Conservation (phyloP, 768 basidiomycete species). For the Porphyrellus cyaneotinctus region DNA sequence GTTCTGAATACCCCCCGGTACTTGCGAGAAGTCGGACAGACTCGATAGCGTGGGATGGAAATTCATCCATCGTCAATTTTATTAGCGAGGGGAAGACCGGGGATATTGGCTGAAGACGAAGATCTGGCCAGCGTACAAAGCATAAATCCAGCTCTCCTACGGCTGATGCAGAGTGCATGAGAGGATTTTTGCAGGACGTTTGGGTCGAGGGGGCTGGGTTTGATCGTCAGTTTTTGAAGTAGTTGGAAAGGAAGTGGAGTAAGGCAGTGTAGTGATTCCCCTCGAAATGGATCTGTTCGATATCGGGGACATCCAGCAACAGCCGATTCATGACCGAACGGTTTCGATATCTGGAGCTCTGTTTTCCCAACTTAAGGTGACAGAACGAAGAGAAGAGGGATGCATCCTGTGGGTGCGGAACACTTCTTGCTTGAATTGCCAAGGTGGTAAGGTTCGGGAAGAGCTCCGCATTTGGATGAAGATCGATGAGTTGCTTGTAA, state of each 20-base stretch:
- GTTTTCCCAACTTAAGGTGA: slow-evolving; percentile 22
- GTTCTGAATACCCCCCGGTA: slow-evolving; percentile 19
- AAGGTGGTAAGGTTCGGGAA: too few species aligned
- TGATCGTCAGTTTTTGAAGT: slow-evolving; percentile 20
- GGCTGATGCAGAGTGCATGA: slow-evolving; percentile 19
- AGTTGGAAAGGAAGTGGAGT: slow-evolving; percentile 17
- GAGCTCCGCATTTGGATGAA: too few species aligned
- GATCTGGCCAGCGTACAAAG: too few species aligned
- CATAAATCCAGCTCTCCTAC: too few species aligned
- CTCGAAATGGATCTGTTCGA: slow-evolving; percentile 24
- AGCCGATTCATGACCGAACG: slow-evolving; percentile 16
- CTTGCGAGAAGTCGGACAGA: slow-evolving; percentile 22
- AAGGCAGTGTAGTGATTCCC: slow-evolving; percentile 15
- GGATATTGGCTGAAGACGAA: too few species aligned
- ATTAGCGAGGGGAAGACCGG: slow-evolving; percentile 22
- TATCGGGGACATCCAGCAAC: slow-evolving; percentile 16
- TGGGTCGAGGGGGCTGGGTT: slow-evolving; percentile 20
- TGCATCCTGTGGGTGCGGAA: too few species aligned
- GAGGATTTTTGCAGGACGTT: slow-evolving; percentile 25
- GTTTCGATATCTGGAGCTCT: slow-evolving; percentile 11
- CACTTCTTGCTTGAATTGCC: slow-evolving; percentile 17
- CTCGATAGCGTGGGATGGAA: too few species aligned
- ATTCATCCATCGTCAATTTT: slow-evolving; percentile 22
- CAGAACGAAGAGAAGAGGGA: slow-evolving; percentile 19
- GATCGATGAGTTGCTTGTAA: slow-evolving; percentile 19